These are phyloP conservation scores for Xylariaceae sp. DNA, from an alignment of 2,329 filamentous ascomycete species.

Conservation along the genomic window DNA sequence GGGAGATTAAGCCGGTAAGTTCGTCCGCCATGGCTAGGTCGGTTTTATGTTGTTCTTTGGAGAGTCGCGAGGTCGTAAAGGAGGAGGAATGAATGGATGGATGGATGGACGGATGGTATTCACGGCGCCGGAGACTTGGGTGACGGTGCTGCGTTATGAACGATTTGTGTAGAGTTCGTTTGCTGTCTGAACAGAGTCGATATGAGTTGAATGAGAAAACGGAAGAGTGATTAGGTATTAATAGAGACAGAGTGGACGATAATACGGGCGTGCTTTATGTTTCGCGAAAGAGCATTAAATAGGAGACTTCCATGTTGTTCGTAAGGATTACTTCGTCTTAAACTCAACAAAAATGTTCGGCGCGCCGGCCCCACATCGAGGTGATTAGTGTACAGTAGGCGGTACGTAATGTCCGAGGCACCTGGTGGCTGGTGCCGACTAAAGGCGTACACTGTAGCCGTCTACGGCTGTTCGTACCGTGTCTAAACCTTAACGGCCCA, in stretches of 20 bases:
- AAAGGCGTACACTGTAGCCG: too few relatives aligned
- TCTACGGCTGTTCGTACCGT: too few relatives aligned
- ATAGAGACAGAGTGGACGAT: background rate
- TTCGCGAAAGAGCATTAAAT: conserved; percentile 13
- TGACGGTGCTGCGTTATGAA: background rate
- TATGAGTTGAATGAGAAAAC: background rate
- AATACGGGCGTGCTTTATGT: background rate
- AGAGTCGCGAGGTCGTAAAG: background rate
- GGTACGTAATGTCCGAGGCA: background rate
- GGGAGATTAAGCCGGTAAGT: conserved; percentile 29
- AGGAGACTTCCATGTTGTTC: background rate
- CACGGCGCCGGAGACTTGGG: background rate
- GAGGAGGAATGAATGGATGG: background rate
- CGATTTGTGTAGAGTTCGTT: background rate
- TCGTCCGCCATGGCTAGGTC: conserved; percentile 28
- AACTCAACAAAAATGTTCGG: conserved; percentile 8
- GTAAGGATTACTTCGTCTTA: background rate
- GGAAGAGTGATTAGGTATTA: background rate
- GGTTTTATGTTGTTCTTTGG: conserved; percentile 6
- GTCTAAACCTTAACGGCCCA: too few relatives aligned
- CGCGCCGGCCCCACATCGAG: conserved; percentile 9
- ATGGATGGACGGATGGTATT: background rate
- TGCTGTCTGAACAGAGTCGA: background rate
- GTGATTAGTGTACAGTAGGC: background rate
- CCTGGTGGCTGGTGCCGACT: too few relatives aligned